Percentiles rank a stretch among this genome's conserved stretches.
These are phyloP conservation scores for Beauveria rudraprayagi DNA, from an alignment of 2,329 filamentous ascomycete genomes.

Conservation along the genomic window DNA sequence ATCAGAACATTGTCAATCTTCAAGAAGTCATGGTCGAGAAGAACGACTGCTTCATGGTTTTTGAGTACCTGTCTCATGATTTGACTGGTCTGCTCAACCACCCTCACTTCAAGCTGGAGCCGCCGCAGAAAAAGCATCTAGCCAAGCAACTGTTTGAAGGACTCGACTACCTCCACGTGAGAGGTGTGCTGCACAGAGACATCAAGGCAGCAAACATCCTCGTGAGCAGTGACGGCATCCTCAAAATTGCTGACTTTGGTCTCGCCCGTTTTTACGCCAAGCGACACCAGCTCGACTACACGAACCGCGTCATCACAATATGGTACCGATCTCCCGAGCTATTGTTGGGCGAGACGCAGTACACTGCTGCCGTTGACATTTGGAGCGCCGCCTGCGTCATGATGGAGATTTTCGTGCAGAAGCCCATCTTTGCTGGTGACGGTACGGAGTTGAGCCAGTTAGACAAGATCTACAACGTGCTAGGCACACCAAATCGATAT, in stretches of 20 bases:
- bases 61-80: conserved; percentile 95
- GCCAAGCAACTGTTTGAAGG: conserved; percentile 90
- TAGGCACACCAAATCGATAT: conserved; percentile 76
- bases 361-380: conserved; percentile 83
- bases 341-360: conserved; percentile 83
- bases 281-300: conserved; percentile 85
- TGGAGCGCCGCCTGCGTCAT: conserved; percentile 98
- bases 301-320: conserved; percentile 96
- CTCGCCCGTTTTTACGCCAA: conserved; percentile 95
- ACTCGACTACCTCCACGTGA: conserved; percentile 83
- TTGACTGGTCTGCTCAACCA: conserved; percentile 92
- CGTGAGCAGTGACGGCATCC: conserved; percentile 76
- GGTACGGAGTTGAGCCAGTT: conserved; percentile 93
- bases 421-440: conserved; percentile 91
- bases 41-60: conserved; percentile 99
- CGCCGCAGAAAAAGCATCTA: conserved; percentile 84
- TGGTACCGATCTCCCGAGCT: conserved; percentile 94
- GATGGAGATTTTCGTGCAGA: conserved; percentile 89
- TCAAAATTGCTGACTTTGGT: conserved; percentile 95
- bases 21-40: conserved; percentile 96
- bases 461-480: conserved; percentile 88
- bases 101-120: conserved; percentile 77
- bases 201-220: conserved; percentile 98
- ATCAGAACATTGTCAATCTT: conserved; percentile 73
- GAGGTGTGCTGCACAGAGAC: conserved; percentile 91